Base-by-base conservation (phyloP, 75 land plant genomes). In the Sequoia sempervirens region DNA sequence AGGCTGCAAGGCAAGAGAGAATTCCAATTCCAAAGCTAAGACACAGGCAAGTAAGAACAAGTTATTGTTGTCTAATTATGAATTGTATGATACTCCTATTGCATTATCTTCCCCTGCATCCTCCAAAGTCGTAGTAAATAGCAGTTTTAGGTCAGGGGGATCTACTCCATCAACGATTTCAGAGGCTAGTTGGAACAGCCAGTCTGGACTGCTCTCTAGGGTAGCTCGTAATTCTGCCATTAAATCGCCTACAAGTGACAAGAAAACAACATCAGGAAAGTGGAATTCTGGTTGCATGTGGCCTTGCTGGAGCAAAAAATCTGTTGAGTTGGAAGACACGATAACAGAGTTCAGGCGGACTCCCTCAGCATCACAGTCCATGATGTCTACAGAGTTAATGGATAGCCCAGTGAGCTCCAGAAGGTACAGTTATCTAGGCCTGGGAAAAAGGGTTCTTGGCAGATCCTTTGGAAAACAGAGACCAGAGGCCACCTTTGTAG, bases 121-220 rank as follows among this genome's bases (percentile, higher is more conserved):
- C 15, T 81, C 82, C 61, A 81, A 53, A 26, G 82, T 47, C 23
- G 13, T 32, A 32, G 82, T 53, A 1, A 52, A 20, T 36, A 64
- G 38, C 23, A 52, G 82, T 54, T 30, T 28, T 23, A 70, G 36
- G 36, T 32, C 73, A 11, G 61, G 47, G 36, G 40, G 61, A 18
- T 9, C 61, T 7, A 52, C 64, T 70, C 38, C 82, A 12, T 32
- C 82, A 81, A 50, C 61, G 40, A 36, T 40, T 4, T 81, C 82
- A 5, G 82, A 81, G 82, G 82, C 61, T 54, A 81, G 82, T 38
- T 81, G 82, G 82, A 81, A 81, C 64, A 52, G 64, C 61, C 61
- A 54, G 20, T 81, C 82, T 32, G 82, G 36, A 32, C 36, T 81
- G 9, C 82, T 81, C 34, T 50, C 82, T 52, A 41, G 47, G 28